Conservation (phyloP, 148 eudicot species). For the Limonium bicolor region DNA sequence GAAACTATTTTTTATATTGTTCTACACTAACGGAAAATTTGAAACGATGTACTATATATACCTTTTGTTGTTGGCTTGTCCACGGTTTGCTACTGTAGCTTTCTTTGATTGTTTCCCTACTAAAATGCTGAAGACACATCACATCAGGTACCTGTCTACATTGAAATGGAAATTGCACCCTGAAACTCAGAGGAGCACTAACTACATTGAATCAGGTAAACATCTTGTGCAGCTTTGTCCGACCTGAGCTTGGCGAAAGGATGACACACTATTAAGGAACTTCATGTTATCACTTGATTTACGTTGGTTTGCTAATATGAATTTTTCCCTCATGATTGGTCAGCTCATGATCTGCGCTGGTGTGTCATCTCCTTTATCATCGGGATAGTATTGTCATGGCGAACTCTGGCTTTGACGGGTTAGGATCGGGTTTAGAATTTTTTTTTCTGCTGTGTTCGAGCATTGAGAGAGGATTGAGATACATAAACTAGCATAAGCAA, state of each 20-base stretch:
- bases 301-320: neutral
- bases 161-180: slow-evolving; percentile 91
- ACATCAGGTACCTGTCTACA: slow-evolving; percentile 71
- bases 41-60: too few species aligned
- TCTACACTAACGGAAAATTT: neutral
- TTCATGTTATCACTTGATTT: too few species aligned
- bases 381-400: slow-evolving; percentile 68
- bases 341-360: slow-evolving; percentile 75
- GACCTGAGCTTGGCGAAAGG: too few species aligned
- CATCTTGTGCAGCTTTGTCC: neutral
- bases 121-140: too few species aligned
- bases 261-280: too few species aligned
- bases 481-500: neutral
- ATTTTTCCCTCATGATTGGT: neutral
- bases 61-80: too few species aligned
- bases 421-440: neutral
- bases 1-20: neutral
- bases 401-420: slow-evolving; percentile 73
- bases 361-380: slow-evolving; percentile 60
- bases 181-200: slow-evolving; percentile 71
- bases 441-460: neutral
- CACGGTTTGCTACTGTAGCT: too few species aligned
- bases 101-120: too few species aligned
- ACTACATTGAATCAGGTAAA: slow-evolving; percentile 72
- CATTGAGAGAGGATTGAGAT: neutral